Evolutionary conservation across 148 eudicot species (phyloP), one percentile per base, ranked within the genome.

Genomic region (Dysphania ambrosioides): DNA sequence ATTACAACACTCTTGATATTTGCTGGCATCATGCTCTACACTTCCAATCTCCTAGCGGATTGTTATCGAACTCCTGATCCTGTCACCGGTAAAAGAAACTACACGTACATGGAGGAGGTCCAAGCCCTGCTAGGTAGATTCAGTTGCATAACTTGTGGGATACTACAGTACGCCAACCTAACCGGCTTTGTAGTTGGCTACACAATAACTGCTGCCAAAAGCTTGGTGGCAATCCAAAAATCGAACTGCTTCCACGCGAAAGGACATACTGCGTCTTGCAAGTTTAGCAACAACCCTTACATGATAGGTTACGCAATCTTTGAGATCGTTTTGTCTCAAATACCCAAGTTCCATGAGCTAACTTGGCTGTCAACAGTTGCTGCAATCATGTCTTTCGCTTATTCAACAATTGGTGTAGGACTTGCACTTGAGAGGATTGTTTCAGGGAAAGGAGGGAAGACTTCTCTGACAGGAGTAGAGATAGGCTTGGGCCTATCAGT

Each of bases 191-290:
- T 73, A 6, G 69, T 90, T 10, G 91, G 91, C 64, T 90, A 87
- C 73, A 87, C 94, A 0, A 86, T 88, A 57, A 87, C 91, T 11
- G 84, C 97, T 10, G 82, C 96, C 10, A 86, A 82, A 42, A 87
- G 97, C 86, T 88, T 89, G 97, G 89, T 80, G 75, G 94, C 94
- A 8, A 75, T 90, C 49, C 84, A 83, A 24, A 90, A 80, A 78
- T 87, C 94, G 5, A 82, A 87, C 36, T 90, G 91, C 82, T 89
- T 86, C 76, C 93, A 89, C 68, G 69, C 13, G 11, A 75, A 71
- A 61, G 91, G 91, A 26, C 94, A 83, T 73, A 62, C 68, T 16
- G 88, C 86, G 13, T 6, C 51, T 8, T 90, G 94, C 81, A 84
- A 27, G 31, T 86, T 81, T 62, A 72, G 82, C 44, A 79, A 75